Percentiles rank a stretch among this genome's conserved stretches.
These are phyloP conservation scores for Corymbia calophylla DNA, from an alignment of 441 rosid species.

Conservation along the genomic window DNA sequence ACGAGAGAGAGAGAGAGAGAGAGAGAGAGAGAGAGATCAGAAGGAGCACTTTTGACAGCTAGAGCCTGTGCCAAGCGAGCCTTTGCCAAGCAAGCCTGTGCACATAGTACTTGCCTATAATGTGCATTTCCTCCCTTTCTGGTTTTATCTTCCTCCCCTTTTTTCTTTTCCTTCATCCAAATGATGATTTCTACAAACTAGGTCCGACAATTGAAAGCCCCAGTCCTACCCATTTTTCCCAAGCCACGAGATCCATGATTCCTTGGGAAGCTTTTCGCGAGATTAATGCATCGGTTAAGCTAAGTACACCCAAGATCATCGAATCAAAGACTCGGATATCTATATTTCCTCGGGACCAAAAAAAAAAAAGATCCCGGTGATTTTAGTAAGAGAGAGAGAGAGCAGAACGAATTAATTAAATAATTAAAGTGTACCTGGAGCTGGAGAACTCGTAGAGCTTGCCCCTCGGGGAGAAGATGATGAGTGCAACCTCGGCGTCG, in stretches of 20 bases:
- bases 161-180: not conserved
- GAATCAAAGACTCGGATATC: not conserved
- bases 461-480: not conserved
- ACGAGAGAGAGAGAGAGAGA: not conserved
- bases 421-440: not conserved
- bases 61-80: not conserved
- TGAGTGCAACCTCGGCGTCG: not conserved
- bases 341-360: not conserved
- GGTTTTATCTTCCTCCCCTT: not conserved
- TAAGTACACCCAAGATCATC: not conserved
- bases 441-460: not conserved
- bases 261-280: not conserved
- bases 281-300: not conserved
- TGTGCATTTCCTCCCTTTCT: not conserved
- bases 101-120: not conserved
- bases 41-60: not conserved
- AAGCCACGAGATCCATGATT: not conserved
- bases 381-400: not conserved
- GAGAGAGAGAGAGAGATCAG: not conserved
- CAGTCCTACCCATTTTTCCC: not conserved
- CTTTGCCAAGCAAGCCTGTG: not conserved
- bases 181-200: not conserved
- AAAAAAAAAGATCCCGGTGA: not conserved
- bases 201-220: not conserved
- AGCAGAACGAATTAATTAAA: not conserved